phyloP scores from a whole-genome alignment of 805 yeast species.

The Dipodascus geniculatus region DNA sequence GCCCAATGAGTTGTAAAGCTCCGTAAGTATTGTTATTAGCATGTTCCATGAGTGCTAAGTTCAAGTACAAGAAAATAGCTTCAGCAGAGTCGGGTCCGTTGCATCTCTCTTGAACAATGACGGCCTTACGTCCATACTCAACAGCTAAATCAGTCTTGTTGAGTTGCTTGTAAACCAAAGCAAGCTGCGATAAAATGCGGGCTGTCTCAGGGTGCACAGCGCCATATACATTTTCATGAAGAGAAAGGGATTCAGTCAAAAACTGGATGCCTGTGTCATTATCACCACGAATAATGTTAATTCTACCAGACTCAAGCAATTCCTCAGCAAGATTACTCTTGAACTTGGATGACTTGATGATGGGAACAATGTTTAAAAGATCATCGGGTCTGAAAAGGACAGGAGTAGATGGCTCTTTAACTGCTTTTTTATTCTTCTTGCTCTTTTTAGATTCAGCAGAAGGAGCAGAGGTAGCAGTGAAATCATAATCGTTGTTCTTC shows the following conservation, averaged over 20 bases:
- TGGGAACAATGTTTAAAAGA: slow-evolving; percentile 57
- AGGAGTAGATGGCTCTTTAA: slow-evolving; percentile 14
- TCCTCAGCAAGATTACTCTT: slow-evolving; percentile 63
- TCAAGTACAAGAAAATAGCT: slow-evolving; percentile 56
- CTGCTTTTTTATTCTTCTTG: slow-evolving; percentile 14
- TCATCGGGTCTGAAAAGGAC: slow-evolving; percentile 44
- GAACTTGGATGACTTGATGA: slow-evolving; percentile 60
- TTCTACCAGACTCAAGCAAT: slow-evolving; percentile 33
- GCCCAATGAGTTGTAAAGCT: slow-evolving; percentile 48
- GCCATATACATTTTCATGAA: slow-evolving; percentile 80
- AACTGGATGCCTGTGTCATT: slow-evolving; percentile 47
- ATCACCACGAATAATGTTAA: slow-evolving; percentile 18
- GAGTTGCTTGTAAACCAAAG: slow-evolving; percentile 53
- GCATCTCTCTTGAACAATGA: slow-evolving; percentile 65
- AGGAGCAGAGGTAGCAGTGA: slow-evolving; percentile 24
- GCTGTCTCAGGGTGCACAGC: slow-evolving; percentile 69
- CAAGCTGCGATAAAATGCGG: slow-evolving; percentile 49
- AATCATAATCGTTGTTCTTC: slow-evolving; percentile 39
- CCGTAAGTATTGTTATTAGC: slow-evolving; percentile 45
- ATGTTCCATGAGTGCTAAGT: slow-evolving; percentile 63
- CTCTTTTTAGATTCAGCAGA: slow-evolving; percentile 22
- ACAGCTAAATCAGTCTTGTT: slow-evolving; percentile 49
- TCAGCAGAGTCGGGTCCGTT: slow-evolving; percentile 74
- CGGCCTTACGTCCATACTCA: slow-evolving; percentile 53
- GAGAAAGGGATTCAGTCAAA: slow-evolving; percentile 55